These are phyloP conservation scores for Sicyos edulis DNA, from an alignment of 306 rosid species.

Conservation along the genomic window DNA sequence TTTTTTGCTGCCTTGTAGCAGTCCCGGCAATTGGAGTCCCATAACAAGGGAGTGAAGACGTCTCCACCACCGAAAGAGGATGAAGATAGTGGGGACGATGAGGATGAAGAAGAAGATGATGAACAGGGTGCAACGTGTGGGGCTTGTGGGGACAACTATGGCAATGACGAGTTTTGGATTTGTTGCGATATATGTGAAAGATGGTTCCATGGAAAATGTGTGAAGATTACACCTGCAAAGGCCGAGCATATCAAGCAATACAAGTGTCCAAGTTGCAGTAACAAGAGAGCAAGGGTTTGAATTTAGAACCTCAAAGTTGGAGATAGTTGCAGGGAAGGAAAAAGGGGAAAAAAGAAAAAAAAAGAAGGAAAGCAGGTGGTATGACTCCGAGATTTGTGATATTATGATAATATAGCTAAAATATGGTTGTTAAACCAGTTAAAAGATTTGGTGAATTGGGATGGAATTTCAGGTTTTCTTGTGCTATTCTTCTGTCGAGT, in stretches of 20 bases:
- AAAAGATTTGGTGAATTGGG: constrained; percentile 57
- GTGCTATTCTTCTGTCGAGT: constrained; percentile 44
- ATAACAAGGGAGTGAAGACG: constrained; percentile 76
- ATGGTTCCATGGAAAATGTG: constrained; percentile 85
- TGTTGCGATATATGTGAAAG: constrained; percentile 69
- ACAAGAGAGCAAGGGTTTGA: constrained; percentile 59
- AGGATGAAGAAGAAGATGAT: constrained; percentile 78
- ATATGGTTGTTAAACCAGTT: constrained; percentile 43
- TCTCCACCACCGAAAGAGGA: constrained; percentile 87
- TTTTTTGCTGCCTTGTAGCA: constrained; percentile 34
- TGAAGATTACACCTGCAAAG: constrained; percentile 73
- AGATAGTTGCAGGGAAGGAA: constrained; percentile 25
- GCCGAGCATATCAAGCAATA: constrained; percentile 82
- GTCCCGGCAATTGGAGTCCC: constrained; percentile 74
- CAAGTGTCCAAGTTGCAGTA: constrained; percentile 80
- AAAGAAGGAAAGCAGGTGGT: constrained; percentile 22
- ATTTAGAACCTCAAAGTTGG: constrained; percentile 32
- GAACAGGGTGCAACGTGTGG: no score
- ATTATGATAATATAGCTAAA: constrained; percentile 44
- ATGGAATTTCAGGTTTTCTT: constrained; percentile 68
- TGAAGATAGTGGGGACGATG: constrained; percentile 74
- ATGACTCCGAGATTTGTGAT: constrained; percentile 38
- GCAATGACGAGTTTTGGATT: constrained; percentile 70
- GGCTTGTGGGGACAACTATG: no score
- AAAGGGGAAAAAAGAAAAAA: constrained; percentile 13